Percentiles rank a stretch among this genome's conserved stretches.
Evolutionary conservation across 805 yeast genomes (phyloP).

Genomic region (Candida tibetensis): DNA sequence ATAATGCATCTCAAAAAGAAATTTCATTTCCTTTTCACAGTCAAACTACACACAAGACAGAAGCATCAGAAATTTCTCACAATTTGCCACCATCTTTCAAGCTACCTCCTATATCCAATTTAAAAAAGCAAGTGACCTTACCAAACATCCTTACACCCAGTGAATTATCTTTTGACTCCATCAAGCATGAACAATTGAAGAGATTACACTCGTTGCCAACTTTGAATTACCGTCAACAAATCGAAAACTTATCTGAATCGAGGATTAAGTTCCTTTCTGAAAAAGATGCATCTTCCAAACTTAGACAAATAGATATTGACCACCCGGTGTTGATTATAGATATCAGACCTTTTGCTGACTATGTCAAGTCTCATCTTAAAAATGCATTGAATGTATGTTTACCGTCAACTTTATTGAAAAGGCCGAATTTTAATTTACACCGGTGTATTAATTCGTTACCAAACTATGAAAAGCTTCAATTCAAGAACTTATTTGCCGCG

Average conservation of each 20-base stretch:
- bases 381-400: slow-evolving; percentile 74
- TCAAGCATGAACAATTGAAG: slow-evolving; percentile 23
- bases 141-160: slow-evolving; percentile 17
- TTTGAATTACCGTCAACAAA: slow-evolving; percentile 19
- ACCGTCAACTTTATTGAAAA: slow-evolving; percentile 83
- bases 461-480: slow-evolving; percentile 43
- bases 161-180: slow-evolving; percentile 15
- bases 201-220: slow-evolving; percentile 20
- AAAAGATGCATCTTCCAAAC: slow-evolving; percentile 14
- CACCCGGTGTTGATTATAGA: slow-evolving; percentile 53
- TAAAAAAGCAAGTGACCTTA: slow-evolving; percentile 19
- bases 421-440: slow-evolving; percentile 66
- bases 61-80: not conserved
- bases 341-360: slow-evolving; percentile 78
- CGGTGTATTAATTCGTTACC: slow-evolving; percentile 64
- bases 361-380: slow-evolving; percentile 52
- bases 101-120: slow-evolving; percentile 9
- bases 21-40: not conserved
- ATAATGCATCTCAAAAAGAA: not conserved
- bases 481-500: slow-evolving; percentile 33
- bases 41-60: not conserved
- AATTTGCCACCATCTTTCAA: not conserved
- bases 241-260: slow-evolving; percentile 19
- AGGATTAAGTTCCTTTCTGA: slow-evolving; percentile 17
- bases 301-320: slow-evolving; percentile 6